Base-by-base conservation (phyloP, 345 rosid species). In the Schrenkiella parvula region DNA sequence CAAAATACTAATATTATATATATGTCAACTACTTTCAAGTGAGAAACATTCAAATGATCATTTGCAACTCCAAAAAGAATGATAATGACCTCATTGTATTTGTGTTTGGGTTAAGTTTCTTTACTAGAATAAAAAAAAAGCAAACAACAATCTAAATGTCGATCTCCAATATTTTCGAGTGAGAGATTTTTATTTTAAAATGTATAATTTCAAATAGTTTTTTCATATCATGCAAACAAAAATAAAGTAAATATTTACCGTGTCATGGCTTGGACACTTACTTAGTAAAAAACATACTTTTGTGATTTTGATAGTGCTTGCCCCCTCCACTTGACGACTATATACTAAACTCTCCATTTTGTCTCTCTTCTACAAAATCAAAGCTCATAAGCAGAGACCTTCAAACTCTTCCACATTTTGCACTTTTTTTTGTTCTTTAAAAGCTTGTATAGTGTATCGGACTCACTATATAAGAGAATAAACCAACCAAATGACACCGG, bases 311-410 rank as follows among this genome's bases (percentile, higher is more conserved):
- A 64, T 55, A 56, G 44, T 35, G 23, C 50, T 55, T 73, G 57
- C 10, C 64, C 43, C 51, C 72, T 56, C 72, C 66, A 57, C 53
- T 73, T 35, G 72, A 54, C 64, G 37, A 72, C 72, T 57, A 73
- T 72, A 53, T 29, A 72, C 62, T 71, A 2, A 73, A 43, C 59
- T 58, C 52, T 46, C 38, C 25, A 57, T 47, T 65, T 57, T 66
- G 44, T 57, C 61, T 56, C 59, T 35, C 52, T 47, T 57, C 58
- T 9, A 66, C 4, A 46, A 12, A 56, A 6, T 4, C 52, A 37
- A 64, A 42, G 55, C 59, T 65, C 72, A 37, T 37, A 13, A 34
- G 26, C 41, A 52, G 8, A 39, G 56, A 64, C 58, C 41, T 64
- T 37, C 14, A 64, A 42, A 23, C 34, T 35, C 66, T 65, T 19